These are phyloP conservation scores for Ophiostoma pallidulum DNA, from an alignment of 2,329 filamentous ascomycete species.

Conservation along the genomic window DNA sequence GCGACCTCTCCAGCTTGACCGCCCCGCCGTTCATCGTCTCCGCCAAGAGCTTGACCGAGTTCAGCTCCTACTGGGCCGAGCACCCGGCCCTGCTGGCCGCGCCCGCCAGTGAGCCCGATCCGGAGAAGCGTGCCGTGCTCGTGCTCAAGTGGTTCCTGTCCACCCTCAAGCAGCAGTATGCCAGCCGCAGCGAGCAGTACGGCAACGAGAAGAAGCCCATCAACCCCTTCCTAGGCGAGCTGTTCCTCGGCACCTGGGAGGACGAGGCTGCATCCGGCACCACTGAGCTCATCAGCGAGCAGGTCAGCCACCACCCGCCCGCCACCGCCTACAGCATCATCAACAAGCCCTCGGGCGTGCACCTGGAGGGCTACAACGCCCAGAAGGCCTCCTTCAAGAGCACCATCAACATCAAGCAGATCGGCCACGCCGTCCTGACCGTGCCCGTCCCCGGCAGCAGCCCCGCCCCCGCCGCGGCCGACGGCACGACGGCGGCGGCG, in stretches of 20 bases:
- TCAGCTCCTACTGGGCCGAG: conserved; percentile 75
- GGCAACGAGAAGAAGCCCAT: conserved; percentile 96
- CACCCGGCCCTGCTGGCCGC: conserved; percentile 71
- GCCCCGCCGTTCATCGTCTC: conserved; percentile 78
- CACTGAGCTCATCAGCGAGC: conserved; percentile 83
- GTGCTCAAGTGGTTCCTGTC: conserved; percentile 97
- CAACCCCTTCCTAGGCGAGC: conserved; percentile 90
- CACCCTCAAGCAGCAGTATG: conserved; percentile 80
- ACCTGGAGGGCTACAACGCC: conserved; percentile 81
- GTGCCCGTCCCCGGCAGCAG: conserved; percentile 42
- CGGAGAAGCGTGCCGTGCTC: conserved; percentile 70
- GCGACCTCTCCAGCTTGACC: conserved; percentile 70
- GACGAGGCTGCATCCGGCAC: conserved; percentile 58
- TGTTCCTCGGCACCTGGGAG: conserved; percentile 87
- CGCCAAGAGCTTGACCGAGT: conserved; percentile 68
- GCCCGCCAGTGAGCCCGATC: conserved; percentile 67
- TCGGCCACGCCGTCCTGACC: conserved; percentile 78
- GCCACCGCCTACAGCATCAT: conserved; percentile 90
- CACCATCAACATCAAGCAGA: conserved; percentile 91
- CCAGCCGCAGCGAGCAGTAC: conserved; percentile 62
- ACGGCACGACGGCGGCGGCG: background rate
- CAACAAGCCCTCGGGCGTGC: conserved; percentile 74
- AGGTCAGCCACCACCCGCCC: conserved; percentile 90
- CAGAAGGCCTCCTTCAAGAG: conserved; percentile 92
- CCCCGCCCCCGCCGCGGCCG: conserved; percentile 5